Percentiles rank a stretch among this genome's conserved stretches.
Conservation (phyloP, 148 eudicot species). For the Beta vulgaris region DNA sequence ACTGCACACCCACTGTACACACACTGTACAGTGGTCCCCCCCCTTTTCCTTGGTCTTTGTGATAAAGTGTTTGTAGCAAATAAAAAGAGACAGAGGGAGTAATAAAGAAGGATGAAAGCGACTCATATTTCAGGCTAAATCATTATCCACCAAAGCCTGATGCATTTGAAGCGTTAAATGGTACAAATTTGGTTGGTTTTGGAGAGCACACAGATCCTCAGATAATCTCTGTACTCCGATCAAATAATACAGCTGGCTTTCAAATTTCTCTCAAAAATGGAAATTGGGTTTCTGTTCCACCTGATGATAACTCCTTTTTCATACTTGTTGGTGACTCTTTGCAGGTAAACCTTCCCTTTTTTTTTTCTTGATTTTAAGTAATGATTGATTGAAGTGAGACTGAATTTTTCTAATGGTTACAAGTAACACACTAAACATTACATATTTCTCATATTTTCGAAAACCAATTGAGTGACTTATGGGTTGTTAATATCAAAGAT, state of each 20-base stretch:
- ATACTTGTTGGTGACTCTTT: slow-evolving; percentile 61
- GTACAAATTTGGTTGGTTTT: slow-evolving; percentile 46
- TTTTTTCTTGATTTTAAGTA: too few species aligned
- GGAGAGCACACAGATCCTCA: slow-evolving; percentile 87
- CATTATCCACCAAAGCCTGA: slow-evolving; percentile 63
- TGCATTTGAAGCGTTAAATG: slow-evolving; percentile 11
- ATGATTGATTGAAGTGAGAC: too few species aligned
- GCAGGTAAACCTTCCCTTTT: slow-evolving; percentile 36
- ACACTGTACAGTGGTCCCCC: too few species aligned
- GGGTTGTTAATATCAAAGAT: too few species aligned
- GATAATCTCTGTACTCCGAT: slow-evolving; percentile 55
- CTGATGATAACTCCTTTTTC: slow-evolving; percentile 57
- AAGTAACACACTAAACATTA: too few species aligned
- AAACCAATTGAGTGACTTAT: too few species aligned
- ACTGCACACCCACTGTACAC: too few species aligned
- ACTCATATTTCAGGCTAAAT: slow-evolving; percentile 49
- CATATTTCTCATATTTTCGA: too few species aligned
- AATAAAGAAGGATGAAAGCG: slow-evolving; percentile 45
- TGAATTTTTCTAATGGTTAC: too few species aligned
- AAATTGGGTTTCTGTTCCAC: slow-evolving; percentile 56
- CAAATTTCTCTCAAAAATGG: slow-evolving; percentile 47
- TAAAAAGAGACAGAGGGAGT: too few species aligned
- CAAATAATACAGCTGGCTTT: slow-evolving; percentile 49
- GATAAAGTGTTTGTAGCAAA: too few species aligned
- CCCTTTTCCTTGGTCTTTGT: too few species aligned